phyloP scores from a whole-genome alignment of 1,139 yeast genomes.

The Yamadazyma dushanensis region DNA sequence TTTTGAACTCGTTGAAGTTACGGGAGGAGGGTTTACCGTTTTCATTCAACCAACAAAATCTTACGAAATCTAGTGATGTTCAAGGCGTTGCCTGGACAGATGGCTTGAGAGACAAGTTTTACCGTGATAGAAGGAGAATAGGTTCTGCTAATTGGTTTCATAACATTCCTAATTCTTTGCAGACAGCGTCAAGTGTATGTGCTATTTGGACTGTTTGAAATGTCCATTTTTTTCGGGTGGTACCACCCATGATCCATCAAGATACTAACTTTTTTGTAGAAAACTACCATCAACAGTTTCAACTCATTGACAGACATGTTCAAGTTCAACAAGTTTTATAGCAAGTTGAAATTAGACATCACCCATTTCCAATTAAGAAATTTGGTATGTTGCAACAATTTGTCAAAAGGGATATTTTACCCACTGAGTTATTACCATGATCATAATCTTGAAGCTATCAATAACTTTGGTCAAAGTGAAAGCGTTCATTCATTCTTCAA shows the following conservation, averaged over 20 bases:
- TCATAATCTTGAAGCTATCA: slow-evolving; percentile 28
- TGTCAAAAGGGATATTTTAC: slow-evolving; percentile 38
- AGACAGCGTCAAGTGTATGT: slow-evolving; percentile 36
- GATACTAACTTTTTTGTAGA: slow-evolving; percentile 24
- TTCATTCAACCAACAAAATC: slow-evolving; percentile 15
- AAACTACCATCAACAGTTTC: slow-evolving; percentile 21
- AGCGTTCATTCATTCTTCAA: slow-evolving; percentile 36
- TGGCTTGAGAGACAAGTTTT: slow-evolving; percentile 32
- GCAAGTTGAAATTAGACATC: slow-evolving; percentile 47
- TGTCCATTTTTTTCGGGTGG: background rate
- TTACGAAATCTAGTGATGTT: slow-evolving; percentile 19
- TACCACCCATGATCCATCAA: background rate
- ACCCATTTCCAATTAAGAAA: slow-evolving; percentile 61
- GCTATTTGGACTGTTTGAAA: background rate
- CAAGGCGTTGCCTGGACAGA: slow-evolving; percentile 44
- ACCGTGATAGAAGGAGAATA: slow-evolving; percentile 33
- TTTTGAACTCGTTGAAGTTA: slow-evolving; percentile 35
- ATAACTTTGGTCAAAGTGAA: slow-evolving; percentile 19
- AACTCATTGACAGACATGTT: slow-evolving; percentile 34
- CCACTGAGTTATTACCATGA: slow-evolving; percentile 41
- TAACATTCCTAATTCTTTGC: slow-evolving; percentile 37
- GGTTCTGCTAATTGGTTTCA: slow-evolving; percentile 41
- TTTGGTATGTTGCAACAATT: slow-evolving; percentile 43
- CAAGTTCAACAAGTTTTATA: slow-evolving; percentile 42
- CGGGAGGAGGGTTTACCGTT: slow-evolving; percentile 39